These are phyloP conservation scores for Niebla homalea DNA, from an alignment of 495 filamentous ascomycete species.

Conservation along the genomic window DNA sequence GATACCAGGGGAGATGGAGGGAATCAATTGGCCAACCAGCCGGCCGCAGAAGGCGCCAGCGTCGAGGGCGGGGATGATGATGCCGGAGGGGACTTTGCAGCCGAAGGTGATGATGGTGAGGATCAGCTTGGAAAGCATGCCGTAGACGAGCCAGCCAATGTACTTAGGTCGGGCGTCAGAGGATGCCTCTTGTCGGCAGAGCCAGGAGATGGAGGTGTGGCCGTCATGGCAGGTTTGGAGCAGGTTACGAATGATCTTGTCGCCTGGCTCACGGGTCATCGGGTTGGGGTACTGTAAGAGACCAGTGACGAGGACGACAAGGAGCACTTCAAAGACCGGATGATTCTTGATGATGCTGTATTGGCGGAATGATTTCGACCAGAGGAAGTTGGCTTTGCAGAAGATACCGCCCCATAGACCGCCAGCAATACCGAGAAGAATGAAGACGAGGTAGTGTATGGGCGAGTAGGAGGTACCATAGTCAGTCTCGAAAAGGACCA, in stretches of 20 bases:
- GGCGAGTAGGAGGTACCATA: slow-evolving; percentile 39
- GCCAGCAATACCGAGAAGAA: slow-evolving; percentile 40
- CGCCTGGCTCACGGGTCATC: slow-evolving; percentile 37
- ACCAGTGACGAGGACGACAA: slow-evolving; percentile 38
- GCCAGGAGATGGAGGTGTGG: slow-evolving; percentile 4
- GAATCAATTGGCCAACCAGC: slow-evolving; percentile 33
- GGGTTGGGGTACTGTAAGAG: slow-evolving; percentile 44
- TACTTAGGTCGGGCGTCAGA: slow-evolving; percentile 22
- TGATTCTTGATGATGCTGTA: slow-evolving; percentile 37
- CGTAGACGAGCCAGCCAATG: slow-evolving; percentile 37
- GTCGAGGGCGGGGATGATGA: slow-evolving; percentile 47
- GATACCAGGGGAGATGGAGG: slow-evolving; percentile 38
- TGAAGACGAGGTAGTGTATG: slow-evolving; percentile 41
- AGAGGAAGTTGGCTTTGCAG: slow-evolving; percentile 41
- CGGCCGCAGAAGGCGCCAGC: slow-evolving; percentile 43
- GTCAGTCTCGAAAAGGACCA: slow-evolving; percentile 47
- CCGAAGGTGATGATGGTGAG: slow-evolving; percentile 45
- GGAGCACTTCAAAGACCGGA: slow-evolving; percentile 39
- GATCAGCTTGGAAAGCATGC: slow-evolving; percentile 37
- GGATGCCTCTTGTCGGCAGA: slow-evolving; percentile 40
- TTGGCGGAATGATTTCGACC: slow-evolving; percentile 41
- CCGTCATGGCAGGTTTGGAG: slow-evolving; percentile 34
- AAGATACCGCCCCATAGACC: slow-evolving; percentile 44
- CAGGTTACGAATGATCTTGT: slow-evolving; percentile 39
- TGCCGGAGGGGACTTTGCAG: slow-evolving; percentile 43